These are phyloP conservation scores for Cryptococcus floricola DNA, from an alignment of 1,284 basidiomycete species.

Conservation along the genomic window DNA sequence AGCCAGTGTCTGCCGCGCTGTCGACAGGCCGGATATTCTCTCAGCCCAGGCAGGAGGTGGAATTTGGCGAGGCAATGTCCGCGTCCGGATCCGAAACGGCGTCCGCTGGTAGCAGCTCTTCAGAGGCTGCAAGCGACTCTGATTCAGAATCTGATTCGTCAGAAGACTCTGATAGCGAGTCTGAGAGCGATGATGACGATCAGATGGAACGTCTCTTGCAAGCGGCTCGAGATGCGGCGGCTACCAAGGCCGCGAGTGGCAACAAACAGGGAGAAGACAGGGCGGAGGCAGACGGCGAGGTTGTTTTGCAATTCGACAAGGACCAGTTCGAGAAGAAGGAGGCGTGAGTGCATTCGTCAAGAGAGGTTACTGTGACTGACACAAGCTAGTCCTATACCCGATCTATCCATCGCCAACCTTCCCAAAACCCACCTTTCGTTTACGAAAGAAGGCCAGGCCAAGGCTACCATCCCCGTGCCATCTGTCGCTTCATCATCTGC, in stretches of 20 bases:
- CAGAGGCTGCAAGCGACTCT: constrained; percentile 27
- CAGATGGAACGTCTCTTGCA: constrained; percentile 44
- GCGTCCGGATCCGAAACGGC: constrained; percentile 3
- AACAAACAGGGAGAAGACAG: constrained; percentile 3
- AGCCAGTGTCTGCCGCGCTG: constrained; percentile 2
- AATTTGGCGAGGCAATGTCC: background rate
- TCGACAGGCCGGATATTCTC: constrained; percentile 10
- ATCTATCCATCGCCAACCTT: constrained; percentile 47
- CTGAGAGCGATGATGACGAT: constrained; percentile 16
- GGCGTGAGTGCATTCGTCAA: constrained; percentile 29
- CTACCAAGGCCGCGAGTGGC: constrained; percentile 34
- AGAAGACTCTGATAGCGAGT: constrained; percentile 5
- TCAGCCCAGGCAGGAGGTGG: background rate
- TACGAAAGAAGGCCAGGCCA: constrained; percentile 30
- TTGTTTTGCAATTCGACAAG: constrained; percentile 35
- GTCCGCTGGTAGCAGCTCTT: background rate
- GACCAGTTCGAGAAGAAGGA: constrained; percentile 43
- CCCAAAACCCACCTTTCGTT: constrained; percentile 58
- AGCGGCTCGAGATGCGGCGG: constrained; percentile 58
- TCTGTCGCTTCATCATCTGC: constrained; percentile 3
- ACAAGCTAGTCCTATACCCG: constrained; percentile 53
- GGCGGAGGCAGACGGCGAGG: constrained; percentile 31
- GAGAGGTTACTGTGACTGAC: constrained; percentile 8
- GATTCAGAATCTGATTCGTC: constrained; percentile 40
- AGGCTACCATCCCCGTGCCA: constrained; percentile 5